A percentile compares a stretch with the other conserved stretches of the same genome.
These are phyloP conservation scores for Colletotrichum neosansevieriae DNA, from an alignment of 2,329 filamentous ascomycete species.

Conservation along the genomic window DNA sequence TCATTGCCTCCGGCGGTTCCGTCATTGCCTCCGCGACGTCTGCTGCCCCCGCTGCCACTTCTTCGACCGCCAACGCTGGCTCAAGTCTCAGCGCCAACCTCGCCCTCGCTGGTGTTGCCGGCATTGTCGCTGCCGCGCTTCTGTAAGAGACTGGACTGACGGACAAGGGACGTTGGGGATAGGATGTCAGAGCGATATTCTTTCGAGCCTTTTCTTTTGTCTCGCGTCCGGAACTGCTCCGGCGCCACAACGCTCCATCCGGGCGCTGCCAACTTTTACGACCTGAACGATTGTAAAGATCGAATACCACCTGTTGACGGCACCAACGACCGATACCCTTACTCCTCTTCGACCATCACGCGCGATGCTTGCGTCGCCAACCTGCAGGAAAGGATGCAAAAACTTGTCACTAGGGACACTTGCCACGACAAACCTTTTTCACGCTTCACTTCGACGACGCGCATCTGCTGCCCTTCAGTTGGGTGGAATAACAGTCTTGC, in stretches of 20 bases:
- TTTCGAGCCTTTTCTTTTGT: slow-evolving; percentile 27
- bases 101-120: slow-evolving; percentile 62
- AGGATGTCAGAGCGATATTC: slow-evolving; percentile 21
- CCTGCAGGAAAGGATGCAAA: slow-evolving; percentile 39
- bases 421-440: slow-evolving; percentile 32
- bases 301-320: slow-evolving; percentile 23
- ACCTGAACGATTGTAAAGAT: slow-evolving; percentile 29
- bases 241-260: not conserved
- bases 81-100: slow-evolving; percentile 56
- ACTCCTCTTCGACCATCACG: slow-evolving; percentile 31
- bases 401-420: slow-evolving; percentile 32
- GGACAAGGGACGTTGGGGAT: not conserved
- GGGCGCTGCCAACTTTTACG: slow-evolving; percentile 29
- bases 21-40: slow-evolving; percentile 34
- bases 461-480: not conserved
- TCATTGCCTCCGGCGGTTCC: slow-evolving; percentile 40
- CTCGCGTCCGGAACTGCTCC: slow-evolving; percentile 11
- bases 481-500: not conserved
- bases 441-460: slow-evolving; percentile 13
- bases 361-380: slow-evolving; percentile 35
- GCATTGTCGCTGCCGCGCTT: slow-evolving; percentile 63
- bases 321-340: slow-evolving; percentile 28
- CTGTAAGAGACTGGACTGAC: slow-evolving; percentile 56
- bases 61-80: slow-evolving; percentile 47
- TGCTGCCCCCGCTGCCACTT: slow-evolving; percentile 42